Base-by-base conservation (phyloP, 805 yeast genomes). In the Kurtzmaniella fragi region DNA sequence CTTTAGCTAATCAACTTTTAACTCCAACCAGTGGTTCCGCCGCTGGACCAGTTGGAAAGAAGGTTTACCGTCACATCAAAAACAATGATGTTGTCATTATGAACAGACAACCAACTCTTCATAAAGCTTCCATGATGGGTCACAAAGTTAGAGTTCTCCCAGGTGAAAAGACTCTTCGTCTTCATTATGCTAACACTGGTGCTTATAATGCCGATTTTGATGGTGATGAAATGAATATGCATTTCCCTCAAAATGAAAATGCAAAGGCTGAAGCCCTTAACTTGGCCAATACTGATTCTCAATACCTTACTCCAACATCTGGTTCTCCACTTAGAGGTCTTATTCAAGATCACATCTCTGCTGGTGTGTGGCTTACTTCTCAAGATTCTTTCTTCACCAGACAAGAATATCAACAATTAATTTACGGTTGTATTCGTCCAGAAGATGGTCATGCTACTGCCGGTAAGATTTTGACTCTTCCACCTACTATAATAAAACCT, bases 221-320 rank as follows among this genome's bases (percentile, higher is more conserved):
- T 67, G 99, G 99, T 73, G 99, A 91, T 67, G 99, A 91, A 71
- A 91, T 91, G 99, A 91, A 91, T 62, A 84, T 91, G 96, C 99
- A 91, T 69, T 91, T 91, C 74, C 99, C 99, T 20, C 99, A 91
- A 70, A 89, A 86, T 64, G 97, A 91, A 68, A 86, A 87, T 52
- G 99, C 98, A 8, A 82, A 90, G 59, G 91, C 98, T 16, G 99
- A 93, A 68, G 98, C 99, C 2, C 71, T 88, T 56, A 79, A 88
- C 58, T 74, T 93, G 61, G 99, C 99, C 31, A 90, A 91, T 62
- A 93, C 99, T 7, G 97, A 95, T 64, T 85, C 95, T 44, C 99
- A 93, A 70, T 93, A 93, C 63, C 74, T 93, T 60, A 91, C 99
- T 4, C 99, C 99, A 36, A 93, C 99, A 14, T 88, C 97, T 10